A percentile compares a stretch with the other conserved stretches of the same genome.
These are phyloP conservation scores for Cymbopogon flexuosus DNA, from an alignment of 202 grass and related monocot genomes.

Conservation along the genomic window DNA sequence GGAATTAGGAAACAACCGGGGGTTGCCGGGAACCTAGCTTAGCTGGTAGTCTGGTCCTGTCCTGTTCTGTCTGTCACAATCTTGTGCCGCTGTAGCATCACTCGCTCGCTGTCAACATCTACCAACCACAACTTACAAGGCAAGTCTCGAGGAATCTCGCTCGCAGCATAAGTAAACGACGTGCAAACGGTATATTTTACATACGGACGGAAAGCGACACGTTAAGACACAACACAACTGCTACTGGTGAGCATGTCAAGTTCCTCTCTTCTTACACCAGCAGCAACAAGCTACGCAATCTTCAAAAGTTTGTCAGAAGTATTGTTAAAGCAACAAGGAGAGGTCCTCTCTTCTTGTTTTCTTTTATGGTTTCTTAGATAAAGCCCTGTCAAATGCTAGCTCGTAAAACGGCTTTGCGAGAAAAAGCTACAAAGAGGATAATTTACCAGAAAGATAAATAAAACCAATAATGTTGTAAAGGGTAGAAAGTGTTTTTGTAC, in stretches of 20 bases:
- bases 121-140: slow-evolving; percentile 12
- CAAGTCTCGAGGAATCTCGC: slow-evolving; percentile 19
- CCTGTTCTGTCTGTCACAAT: not conserved
- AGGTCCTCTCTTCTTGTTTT: not conserved
- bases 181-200: not conserved
- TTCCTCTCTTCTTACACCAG: not conserved
- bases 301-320: not conserved
- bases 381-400: too few species aligned
- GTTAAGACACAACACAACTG: not conserved
- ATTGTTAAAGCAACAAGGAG: not conserved
- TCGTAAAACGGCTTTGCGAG: too few species aligned
- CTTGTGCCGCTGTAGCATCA: slow-evolving; percentile 10
- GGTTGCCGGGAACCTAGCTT: not conserved
- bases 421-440: too few species aligned
- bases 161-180: not conserved
- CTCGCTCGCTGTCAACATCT: slow-evolving; percentile 13
- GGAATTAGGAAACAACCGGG: slow-evolving; percentile 27
- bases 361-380: not conserved
- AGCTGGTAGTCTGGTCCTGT: not conserved
- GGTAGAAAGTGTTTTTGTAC: too few species aligned
- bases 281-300: not conserved
- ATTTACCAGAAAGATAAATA: too few species aligned
- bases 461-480: too few species aligned
- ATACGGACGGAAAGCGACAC: not conserved
- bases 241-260: not conserved